phyloP scores from a whole-genome alignment of 2,329 filamentous ascomycete genomes.

The Talaromyces rugulosus region DNA sequence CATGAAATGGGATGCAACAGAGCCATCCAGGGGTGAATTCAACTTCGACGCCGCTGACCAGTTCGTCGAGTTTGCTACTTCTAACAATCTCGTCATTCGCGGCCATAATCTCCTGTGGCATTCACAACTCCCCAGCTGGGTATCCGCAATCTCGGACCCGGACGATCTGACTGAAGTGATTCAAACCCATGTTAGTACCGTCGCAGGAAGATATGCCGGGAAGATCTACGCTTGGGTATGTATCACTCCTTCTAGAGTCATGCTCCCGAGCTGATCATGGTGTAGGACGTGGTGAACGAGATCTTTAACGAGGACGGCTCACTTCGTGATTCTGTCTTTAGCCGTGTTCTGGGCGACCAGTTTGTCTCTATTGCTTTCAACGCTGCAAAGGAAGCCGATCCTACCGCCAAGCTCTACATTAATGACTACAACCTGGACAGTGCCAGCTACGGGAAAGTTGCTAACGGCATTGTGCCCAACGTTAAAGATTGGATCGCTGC shows the following conservation, averaged over 20 bases:
- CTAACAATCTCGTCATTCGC: constrained; percentile 48
- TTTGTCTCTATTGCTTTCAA: constrained; percentile 68
- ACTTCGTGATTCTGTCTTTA: constrained; percentile 61
- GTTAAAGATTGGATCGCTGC: constrained; percentile 28
- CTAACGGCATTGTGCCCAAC: constrained; percentile 26
- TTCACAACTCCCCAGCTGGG: constrained; percentile 34
- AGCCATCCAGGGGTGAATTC: constrained; percentile 56
- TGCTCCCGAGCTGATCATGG: not conserved
- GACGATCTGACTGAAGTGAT: constrained; percentile 20
- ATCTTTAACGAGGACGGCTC: constrained; percentile 50
- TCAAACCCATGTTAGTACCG: constrained; percentile 15
- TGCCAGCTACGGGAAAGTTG: constrained; percentile 24
- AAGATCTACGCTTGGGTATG: not conserved
- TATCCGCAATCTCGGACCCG: not conserved
- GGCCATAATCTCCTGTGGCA: constrained; percentile 60
- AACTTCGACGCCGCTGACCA: constrained; percentile 55
- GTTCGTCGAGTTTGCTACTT: constrained; percentile 37
- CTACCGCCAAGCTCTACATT: constrained; percentile 66
- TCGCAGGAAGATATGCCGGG: not conserved
- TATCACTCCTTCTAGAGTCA: not conserved
- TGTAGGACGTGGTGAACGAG: not conserved
- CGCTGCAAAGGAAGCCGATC: constrained; percentile 63
- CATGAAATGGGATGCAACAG: constrained; percentile 60
- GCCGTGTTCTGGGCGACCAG: constrained; percentile 63
- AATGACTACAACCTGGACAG: constrained; percentile 45